Evolutionary conservation across 306 rosid species (phyloP), one percentile per base, ranked within the genome.

Genomic region (Trifolium repens): DNA sequence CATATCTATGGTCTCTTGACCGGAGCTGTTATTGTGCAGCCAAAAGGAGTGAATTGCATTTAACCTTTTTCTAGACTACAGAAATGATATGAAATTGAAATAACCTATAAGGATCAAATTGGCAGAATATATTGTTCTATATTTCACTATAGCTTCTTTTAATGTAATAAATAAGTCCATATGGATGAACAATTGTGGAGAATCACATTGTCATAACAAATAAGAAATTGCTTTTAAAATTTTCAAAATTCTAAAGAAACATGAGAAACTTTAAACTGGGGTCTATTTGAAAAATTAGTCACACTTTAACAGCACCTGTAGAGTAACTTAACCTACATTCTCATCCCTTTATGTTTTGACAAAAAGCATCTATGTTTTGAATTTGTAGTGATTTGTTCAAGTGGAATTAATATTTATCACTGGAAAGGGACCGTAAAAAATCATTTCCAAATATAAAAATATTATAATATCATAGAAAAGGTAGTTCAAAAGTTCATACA

Each of bases 11-110:
- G 43, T 32, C 60, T 53, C 67, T 27, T 40, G 71, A 66, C 26
- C 24, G 34, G 62, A 72, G 35, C 27, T 24, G 71, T 63, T 55
- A 54, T 63, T 5, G 12, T 19, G 72, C 35, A 73, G 57, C 65
- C 43, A 62, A 43, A 71, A 47, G 2, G 17, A 14, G 54, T 47
- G 17, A 47, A 47, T 47, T 14, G 14, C 17, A 8, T 8, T 37
- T 37, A 37, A 37, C 8, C 40, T 37, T 37, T 37, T 37, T 37
- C 40, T 37, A 37, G 40, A 7, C 40, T 37, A 37, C 7, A 37
- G 9, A 37, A 37, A 37, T 37, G 8, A 37, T 37, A 37, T 37
- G 8, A 37, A 6, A 6, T 37, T 6, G 40, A 37, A 37, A 37
- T 37, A 8, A 37, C 7, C 40, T 37, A 37, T 37, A 37, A 37